These are phyloP conservation scores for Hydnum rufescens DNA, from an alignment of 768 basidiomycete genomes.

Conservation along the genomic window DNA sequence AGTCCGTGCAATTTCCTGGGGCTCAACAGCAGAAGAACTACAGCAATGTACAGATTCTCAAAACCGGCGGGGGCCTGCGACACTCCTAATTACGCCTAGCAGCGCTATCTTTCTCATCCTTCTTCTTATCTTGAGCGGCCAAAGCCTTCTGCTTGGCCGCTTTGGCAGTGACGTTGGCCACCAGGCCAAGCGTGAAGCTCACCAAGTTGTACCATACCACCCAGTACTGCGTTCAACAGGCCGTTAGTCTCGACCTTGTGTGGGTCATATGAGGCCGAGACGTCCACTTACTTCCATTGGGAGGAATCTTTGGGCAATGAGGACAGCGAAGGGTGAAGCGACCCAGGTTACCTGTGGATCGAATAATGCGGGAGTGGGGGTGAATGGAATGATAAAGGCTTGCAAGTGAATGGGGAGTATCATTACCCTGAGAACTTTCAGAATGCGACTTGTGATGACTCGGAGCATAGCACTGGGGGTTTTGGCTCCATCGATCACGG, in stretches of 20 bases:
- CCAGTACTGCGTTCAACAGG: conserved; percentile 48
- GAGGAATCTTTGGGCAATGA: conserved; percentile 61
- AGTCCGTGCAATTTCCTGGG: too few species aligned
- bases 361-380: not conserved
- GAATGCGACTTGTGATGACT: conserved; percentile 54
- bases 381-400: not conserved
- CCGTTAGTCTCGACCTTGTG: too few species aligned
- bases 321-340: conserved; percentile 51
- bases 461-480: conserved; percentile 40
- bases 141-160: conserved; percentile 16
- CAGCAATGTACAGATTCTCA: too few species aligned
- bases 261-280: too few species aligned
- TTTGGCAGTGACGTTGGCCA: conserved; percentile 58
- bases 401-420: conserved; percentile 4
- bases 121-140: conserved; percentile 5
- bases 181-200: conserved; percentile 54
- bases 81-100: too few species aligned
- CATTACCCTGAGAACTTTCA: conserved; percentile 49
- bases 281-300: conserved; percentile 40
- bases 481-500: conserved; percentile 64
- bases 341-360: conserved; percentile 51
- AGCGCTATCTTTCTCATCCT: conserved; percentile 4
- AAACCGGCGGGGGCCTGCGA: too few species aligned
- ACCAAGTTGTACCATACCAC: conserved; percentile 71
- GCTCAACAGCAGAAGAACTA: too few species aligned